These are phyloP conservation scores for Fusarium tricinctum DNA, from an alignment of 2,329 filamentous ascomycete species.

Conservation along the genomic window DNA sequence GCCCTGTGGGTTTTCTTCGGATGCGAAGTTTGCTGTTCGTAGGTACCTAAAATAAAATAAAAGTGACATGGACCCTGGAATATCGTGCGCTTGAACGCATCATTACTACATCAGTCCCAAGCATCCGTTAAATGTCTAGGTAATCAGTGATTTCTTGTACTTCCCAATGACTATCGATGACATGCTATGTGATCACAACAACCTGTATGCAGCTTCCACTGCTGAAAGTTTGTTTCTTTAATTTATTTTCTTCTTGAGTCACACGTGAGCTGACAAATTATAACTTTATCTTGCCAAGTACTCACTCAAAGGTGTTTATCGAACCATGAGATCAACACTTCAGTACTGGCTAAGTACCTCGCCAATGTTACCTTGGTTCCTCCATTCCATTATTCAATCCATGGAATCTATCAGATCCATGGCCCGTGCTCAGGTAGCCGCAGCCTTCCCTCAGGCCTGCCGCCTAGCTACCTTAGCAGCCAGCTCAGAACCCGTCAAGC, in stretches of 20 bases:
- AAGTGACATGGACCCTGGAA: slow-evolving; percentile 32
- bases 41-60: not conserved
- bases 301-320: not conserved
- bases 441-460: not conserved
- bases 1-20: slow-evolving; percentile 40
- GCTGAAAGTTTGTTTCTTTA: not conserved
- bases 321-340: not conserved
- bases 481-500: slow-evolving; percentile 7
- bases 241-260: not conserved
- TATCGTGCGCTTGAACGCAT: slow-evolving; percentile 18
- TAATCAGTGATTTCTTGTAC: not conserved
- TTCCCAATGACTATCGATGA: not conserved
- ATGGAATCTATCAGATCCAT: not conserved
- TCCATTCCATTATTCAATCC: not conserved
- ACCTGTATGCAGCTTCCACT: not conserved
- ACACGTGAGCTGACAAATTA: not conserved
- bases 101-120: slow-evolving; percentile 18
- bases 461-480: too few relatives aligned
- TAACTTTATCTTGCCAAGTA: not conserved
- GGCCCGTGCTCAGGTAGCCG: slow-evolving; percentile 27
- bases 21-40: not conserved
- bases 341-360: too few relatives aligned
- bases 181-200: not conserved
- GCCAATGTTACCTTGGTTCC: not conserved
- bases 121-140: not conserved